These are phyloP conservation scores for Yamadazyma conglobata DNA, from an alignment of 1,139 yeast genomes.

Conservation along the genomic window DNA sequence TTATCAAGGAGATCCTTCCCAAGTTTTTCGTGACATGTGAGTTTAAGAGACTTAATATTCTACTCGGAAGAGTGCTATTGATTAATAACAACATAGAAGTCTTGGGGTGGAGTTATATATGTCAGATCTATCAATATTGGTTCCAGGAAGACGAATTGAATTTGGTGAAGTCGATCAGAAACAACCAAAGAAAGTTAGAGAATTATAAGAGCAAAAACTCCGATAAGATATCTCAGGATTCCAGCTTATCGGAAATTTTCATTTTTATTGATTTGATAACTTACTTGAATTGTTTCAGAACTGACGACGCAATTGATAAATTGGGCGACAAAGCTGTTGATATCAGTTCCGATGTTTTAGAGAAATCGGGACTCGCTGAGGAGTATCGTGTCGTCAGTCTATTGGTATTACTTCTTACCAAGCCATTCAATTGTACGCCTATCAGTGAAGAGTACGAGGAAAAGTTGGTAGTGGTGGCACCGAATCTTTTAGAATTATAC, in stretches of 20 bases:
- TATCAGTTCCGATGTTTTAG: constrained; percentile 2
- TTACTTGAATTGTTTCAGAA: constrained; percentile 8
- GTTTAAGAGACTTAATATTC: constrained; percentile 6
- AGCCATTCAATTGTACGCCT: constrained; percentile 11
- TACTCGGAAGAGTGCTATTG: constrained; percentile 8
- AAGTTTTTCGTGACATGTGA: constrained; percentile 12
- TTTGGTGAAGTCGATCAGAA: constrained; percentile 5
- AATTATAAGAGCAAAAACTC: constrained; percentile 5
- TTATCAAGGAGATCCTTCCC: constrained; percentile 6
- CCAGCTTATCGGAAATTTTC: neutral
- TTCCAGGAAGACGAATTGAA: constrained; percentile 10
- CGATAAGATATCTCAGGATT: constrained; percentile 3
- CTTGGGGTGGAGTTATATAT: constrained; percentile 12
- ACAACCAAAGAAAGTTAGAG: constrained; percentile 9
- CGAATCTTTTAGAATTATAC: constrained; percentile 3
- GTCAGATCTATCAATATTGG: constrained; percentile 13
- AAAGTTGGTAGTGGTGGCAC: constrained; percentile 3
- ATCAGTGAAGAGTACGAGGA: constrained; percentile 6
- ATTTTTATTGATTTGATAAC: constrained; percentile 4
- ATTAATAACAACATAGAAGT: constrained; percentile 8
- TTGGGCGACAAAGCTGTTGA: constrained; percentile 1
- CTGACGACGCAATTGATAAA: constrained; percentile 2
- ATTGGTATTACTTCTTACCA: constrained; percentile 7
- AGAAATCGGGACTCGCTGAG: constrained; percentile 5
- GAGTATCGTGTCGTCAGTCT: constrained; percentile 9